Conservation (phyloP, 208 protist genomes). For the Tritrichomonas foetus region DNA sequence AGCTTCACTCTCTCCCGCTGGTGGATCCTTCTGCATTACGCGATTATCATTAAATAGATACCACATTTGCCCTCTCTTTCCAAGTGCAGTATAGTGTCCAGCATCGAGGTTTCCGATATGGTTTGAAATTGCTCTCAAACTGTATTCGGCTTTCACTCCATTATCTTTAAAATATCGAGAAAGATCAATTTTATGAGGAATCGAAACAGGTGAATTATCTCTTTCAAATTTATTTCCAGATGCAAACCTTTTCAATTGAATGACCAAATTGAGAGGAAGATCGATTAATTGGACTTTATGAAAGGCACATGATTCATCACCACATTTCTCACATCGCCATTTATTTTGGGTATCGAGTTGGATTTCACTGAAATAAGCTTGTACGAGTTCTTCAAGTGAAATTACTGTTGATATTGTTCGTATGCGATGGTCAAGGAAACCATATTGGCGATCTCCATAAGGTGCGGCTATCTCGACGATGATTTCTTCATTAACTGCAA, state of each 20-base stretch:
- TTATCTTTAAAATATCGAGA: neutral
- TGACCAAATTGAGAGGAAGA: neutral
- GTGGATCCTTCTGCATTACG: too few species aligned
- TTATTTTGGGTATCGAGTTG: neutral
- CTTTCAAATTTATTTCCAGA: neutral
- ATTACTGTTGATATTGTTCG: too few species aligned
- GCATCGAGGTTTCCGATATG: neutral
- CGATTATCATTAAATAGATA: neutral
- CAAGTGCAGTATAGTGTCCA: slow-evolving; percentile 18
- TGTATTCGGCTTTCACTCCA: neutral
- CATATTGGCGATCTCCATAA: neutral
- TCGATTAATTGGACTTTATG: neutral
- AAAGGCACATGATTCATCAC: neutral
- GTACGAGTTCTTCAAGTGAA: neutral
- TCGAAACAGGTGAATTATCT: neutral
- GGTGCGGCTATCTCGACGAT: neutral
- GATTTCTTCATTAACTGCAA: neutral
- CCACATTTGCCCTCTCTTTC: neutral
- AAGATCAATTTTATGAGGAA: neutral
- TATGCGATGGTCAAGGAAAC: neutral
- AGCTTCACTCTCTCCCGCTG: too few species aligned
- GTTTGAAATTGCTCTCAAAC: neutral
- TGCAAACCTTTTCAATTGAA: neutral
- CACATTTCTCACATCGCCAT: neutral
- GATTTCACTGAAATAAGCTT: neutral